A percentile compares a stretch with the other conserved stretches of the same genome.
Evolutionary conservation across 345 rosid genomes (phyloP).

Genomic region (Zanthoxylum bungeanum): DNA sequence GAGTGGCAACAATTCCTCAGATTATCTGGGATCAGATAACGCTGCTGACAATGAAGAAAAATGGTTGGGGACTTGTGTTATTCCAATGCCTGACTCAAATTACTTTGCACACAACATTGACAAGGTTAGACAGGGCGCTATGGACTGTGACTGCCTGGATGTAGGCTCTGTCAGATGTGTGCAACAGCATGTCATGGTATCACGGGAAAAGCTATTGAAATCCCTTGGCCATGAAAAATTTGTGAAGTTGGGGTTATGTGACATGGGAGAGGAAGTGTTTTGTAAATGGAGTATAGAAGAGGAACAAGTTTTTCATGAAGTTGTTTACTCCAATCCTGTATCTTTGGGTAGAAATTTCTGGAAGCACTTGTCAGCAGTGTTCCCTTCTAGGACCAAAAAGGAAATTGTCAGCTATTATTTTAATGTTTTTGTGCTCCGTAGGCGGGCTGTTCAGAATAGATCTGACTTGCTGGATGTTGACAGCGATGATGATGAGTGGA

Average conservation of each 20-base stretch:
- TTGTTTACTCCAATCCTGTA: conserved; percentile 54
- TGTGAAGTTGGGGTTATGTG: conserved; percentile 50
- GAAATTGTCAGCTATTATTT: conserved; percentile 75
- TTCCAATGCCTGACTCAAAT: conserved; percentile 35
- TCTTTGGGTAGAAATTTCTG: conserved; percentile 60
- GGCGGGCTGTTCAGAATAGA: conserved; percentile 69
- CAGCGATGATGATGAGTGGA: conserved; percentile 89
- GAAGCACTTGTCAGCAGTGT: conserved; percentile 52
- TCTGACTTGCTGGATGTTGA: conserved; percentile 44
- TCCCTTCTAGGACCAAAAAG: conserved; percentile 48
- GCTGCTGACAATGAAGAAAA: conserved; percentile 22
- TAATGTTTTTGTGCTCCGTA: conserved; percentile 58
- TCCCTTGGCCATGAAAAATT: conserved; percentile 53
- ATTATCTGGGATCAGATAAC: not conserved
- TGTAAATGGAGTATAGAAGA: conserved; percentile 57
- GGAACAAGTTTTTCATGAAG: conserved; percentile 48
- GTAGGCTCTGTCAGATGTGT: conserved; percentile 57
- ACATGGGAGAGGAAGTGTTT: conserved; percentile 74
- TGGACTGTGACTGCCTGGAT: conserved; percentile 52
- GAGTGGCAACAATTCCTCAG: conserved; percentile 6
- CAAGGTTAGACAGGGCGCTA: conserved; percentile 33
- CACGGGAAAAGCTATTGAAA: conserved; percentile 48
- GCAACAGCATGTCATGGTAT: conserved; percentile 54
- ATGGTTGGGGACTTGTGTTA: conserved; percentile 44
- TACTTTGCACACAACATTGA: conserved; percentile 6